These are phyloP conservation scores for Fraxinus americana DNA, from an alignment of 257 asterid species.

Conservation along the genomic window DNA sequence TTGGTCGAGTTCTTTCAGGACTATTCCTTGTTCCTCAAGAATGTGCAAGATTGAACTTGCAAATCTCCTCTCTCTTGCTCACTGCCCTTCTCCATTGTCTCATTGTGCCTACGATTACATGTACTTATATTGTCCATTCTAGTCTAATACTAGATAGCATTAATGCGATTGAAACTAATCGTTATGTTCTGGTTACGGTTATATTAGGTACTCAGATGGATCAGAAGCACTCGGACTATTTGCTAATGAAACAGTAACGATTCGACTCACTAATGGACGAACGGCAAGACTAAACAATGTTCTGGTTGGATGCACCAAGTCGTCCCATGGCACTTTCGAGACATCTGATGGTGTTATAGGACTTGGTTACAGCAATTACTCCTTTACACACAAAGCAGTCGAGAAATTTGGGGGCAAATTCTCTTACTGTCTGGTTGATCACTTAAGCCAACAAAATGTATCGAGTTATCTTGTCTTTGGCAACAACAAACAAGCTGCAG, in stretches of 20 bases:
- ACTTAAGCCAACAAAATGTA: slow-evolving; percentile 43
- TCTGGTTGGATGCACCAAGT: slow-evolving; percentile 53
- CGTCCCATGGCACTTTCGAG: slow-evolving; percentile 34
- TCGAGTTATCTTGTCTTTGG: slow-evolving; percentile 57
- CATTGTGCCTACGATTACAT: slow-evolving; percentile 64
- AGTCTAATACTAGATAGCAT: background rate
- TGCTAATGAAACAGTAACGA: slow-evolving; percentile 48
- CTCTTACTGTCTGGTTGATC: slow-evolving; percentile 68
- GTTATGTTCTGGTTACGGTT: background rate
- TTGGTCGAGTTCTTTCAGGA: slow-evolving; percentile 41
- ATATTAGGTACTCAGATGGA: slow-evolving; percentile 54
- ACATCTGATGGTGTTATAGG: slow-evolving; percentile 59
- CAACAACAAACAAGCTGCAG: slow-evolving; percentile 13
- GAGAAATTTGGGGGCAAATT: slow-evolving; percentile 49
- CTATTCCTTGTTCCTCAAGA: slow-evolving; percentile 56
- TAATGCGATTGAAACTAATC: background rate
- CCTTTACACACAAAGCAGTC: slow-evolving; percentile 44
- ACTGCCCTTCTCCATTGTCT: slow-evolving; percentile 44
- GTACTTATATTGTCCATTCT: slow-evolving; percentile 14
- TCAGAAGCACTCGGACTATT: slow-evolving; percentile 53
- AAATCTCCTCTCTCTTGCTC: slow-evolving; percentile 45
- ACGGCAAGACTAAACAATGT: slow-evolving; percentile 34
- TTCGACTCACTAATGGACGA: slow-evolving; percentile 36
- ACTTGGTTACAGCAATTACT: slow-evolving; percentile 51
- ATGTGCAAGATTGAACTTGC: slow-evolving; percentile 43